These are phyloP conservation scores for Hypoxylon sp. DNA, from an alignment of 2,329 filamentous ascomycete genomes.

Conservation along the genomic window DNA sequence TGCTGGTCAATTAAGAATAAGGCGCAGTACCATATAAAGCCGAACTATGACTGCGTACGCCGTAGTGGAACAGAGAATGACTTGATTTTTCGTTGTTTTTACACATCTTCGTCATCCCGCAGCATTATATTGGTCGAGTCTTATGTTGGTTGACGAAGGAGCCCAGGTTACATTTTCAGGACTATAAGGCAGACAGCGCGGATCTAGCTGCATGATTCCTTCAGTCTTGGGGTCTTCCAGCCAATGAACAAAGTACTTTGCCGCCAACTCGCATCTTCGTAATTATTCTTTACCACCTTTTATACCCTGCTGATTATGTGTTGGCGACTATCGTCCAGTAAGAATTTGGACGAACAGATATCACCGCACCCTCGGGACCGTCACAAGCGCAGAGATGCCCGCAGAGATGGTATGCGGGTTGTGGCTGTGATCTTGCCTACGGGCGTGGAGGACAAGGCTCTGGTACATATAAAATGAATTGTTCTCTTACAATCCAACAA, in stretches of 20 bases:
- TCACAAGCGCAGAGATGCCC: constrained; percentile 16
- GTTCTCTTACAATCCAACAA: constrained; percentile 1
- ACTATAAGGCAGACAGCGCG: constrained; percentile 22
- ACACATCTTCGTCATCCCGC: constrained; percentile 5
- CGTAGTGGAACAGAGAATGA: constrained; percentile 12
- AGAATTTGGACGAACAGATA: not conserved
- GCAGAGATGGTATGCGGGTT: constrained; percentile 3
- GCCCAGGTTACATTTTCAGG: constrained; percentile 7
- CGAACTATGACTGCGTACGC: constrained; percentile 1
- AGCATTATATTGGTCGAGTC: constrained; percentile 10
- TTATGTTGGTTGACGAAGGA: not conserved
- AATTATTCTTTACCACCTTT: constrained; percentile 1
- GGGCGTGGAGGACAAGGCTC: constrained; percentile 10
- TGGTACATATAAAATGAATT: constrained; percentile 8
- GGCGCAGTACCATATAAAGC: constrained; percentile 15
- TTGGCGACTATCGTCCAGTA: constrained; percentile 30
- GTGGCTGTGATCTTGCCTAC: constrained; percentile 4
- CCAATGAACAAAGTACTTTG: constrained; percentile 12
- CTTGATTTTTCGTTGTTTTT: constrained; percentile 14
- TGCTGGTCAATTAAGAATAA: constrained; percentile 6
- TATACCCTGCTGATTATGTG: not conserved
- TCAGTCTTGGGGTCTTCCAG: not conserved
- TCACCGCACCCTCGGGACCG: constrained; percentile 5
- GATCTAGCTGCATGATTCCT: constrained; percentile 13
- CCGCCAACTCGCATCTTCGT: constrained; percentile 5